Evolutionary conservation across 106 monocot genomes (phyloP), one percentile per base, ranked within the genome.

Genomic region (Phalaenopsis equestris): DNA sequence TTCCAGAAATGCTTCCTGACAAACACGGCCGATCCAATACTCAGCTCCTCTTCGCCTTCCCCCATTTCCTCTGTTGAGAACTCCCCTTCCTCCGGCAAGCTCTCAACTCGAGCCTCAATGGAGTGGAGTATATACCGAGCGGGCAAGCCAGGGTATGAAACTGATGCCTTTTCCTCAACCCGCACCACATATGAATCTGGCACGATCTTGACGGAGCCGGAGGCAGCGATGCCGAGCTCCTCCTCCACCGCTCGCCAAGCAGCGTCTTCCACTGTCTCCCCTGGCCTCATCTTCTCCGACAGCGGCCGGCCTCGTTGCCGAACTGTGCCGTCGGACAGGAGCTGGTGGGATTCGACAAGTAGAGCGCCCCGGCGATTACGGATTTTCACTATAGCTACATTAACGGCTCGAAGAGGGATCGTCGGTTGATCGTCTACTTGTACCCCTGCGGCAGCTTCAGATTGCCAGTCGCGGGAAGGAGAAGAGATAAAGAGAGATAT

Each of bases 251-350:
- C 91, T 49, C 96, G 78, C 3, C 19, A 36, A 39, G 83, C 90
- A 1, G 96, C 93, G 4, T 86, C 96, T 67, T 91, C 90, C 24
- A 89, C 78, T 19, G 91, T 76, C 84, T 96, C 96, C 70, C 93
- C 90, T 24, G 96, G 93, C 49, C 73, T 74, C 96, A 96, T 96
- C 96, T 96, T 92, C 89, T 96, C 96, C 1, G 96, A 94, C 15
- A 94, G 85, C 7, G 90, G 91, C 4, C 93, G 79, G 19, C 52
- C 46, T 41, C 96, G 82, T 41, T n/a, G 21, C 30, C 96, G 80
- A 57, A 92, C 36, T 37, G 89, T 65, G 57, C 95, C 95, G 55
- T 96, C 93, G 42, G 93, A 93, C 49, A 96, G 87, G 37, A 96
- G 91, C 86, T 96, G 96, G 76, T 84, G 84, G 36, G 93, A 82